A percentile compares a stretch with the other conserved stretches of the same genome.
These are phyloP conservation scores for Rauvolfia tetraphylla DNA, from an alignment of 257 asterid genomes.

Conservation along the genomic window DNA sequence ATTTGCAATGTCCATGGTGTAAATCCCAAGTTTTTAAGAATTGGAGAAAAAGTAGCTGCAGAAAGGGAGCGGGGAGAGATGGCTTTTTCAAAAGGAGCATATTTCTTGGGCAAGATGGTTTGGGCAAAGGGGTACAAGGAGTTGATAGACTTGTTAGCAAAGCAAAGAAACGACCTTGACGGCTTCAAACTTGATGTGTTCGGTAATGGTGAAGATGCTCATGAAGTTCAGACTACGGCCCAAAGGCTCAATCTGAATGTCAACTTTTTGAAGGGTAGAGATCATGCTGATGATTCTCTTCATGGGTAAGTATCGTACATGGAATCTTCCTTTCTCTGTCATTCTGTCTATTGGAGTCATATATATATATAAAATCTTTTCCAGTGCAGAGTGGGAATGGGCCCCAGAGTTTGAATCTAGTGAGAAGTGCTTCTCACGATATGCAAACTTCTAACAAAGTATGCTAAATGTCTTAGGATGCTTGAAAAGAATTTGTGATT, in stretches of 20 bases:
- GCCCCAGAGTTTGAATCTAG: neutral
- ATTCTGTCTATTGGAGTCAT: neutral
- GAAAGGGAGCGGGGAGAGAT: constrained; percentile 77
- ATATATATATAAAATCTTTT: neutral
- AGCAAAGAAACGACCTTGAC: constrained; percentile 67
- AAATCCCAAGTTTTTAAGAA: constrained; percentile 78
- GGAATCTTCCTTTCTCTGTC: neutral
- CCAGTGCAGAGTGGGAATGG: neutral
- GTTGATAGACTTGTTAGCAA: constrained; percentile 78
- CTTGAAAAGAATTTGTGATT: neutral
- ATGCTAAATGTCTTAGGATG: neutral
- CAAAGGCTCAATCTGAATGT: constrained; percentile 70
- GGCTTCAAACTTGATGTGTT: constrained; percentile 92
- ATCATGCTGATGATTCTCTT: constrained; percentile 94
- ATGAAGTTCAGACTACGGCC: constrained; percentile 86
- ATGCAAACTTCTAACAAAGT: too few relatives aligned
- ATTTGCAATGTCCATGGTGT: constrained; percentile 97
- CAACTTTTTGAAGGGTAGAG: constrained; percentile 95
- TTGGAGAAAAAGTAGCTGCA: constrained; percentile 85
- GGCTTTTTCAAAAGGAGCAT: constrained; percentile 87
- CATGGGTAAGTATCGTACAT: constrained; percentile 54
- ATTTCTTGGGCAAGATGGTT: constrained; percentile 97
- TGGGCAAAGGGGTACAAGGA: constrained; percentile 99
- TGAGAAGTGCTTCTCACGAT: neutral
- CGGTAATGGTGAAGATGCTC: constrained; percentile 97